These are phyloP conservation scores for Penicillium hesseltinei DNA, from an alignment of 2,329 filamentous ascomycete species.

Conservation along the genomic window DNA sequence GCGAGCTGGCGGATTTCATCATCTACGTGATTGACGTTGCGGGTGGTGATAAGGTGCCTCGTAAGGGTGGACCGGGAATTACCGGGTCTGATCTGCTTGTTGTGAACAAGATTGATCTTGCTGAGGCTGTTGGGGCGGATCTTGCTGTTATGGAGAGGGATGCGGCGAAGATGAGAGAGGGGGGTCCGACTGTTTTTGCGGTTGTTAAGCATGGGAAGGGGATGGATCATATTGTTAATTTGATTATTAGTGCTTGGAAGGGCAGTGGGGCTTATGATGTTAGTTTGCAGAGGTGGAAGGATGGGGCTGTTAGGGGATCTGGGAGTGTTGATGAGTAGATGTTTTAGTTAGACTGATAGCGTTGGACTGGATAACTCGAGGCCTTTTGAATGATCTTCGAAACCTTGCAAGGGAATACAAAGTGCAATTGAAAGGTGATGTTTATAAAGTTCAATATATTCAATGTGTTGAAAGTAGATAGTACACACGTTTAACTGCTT, in stretches of 20 bases:
- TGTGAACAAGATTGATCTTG: constrained; percentile 96
- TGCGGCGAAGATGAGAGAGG: constrained; percentile 90
- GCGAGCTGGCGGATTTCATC: constrained; percentile 95
- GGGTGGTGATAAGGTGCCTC: constrained; percentile 92
- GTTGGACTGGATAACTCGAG: neutral
- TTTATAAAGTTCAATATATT: constrained; percentile 7
- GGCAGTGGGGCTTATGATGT: constrained; percentile 69
- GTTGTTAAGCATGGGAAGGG: constrained; percentile 92
- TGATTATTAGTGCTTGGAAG: constrained; percentile 91
- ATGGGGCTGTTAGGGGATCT: constrained; percentile 39
- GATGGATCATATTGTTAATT: constrained; percentile 79
- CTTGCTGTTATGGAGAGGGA: constrained; percentile 92
- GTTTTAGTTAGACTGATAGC: too few relatives aligned
- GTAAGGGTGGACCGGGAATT: constrained; percentile 95
- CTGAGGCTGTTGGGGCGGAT: constrained; percentile 86
- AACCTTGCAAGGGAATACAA: neutral
- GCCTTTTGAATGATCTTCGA: neutral
- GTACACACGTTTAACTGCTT: constrained; percentile 18
- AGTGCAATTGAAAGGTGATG: neutral
- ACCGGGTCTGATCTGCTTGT: constrained; percentile 92
- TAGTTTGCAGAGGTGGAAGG: constrained; percentile 46
- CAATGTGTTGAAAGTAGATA: constrained; percentile 9
- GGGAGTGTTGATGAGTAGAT: constrained; percentile 33
- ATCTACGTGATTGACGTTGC: constrained; percentile 98
- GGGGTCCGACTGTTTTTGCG: constrained; percentile 91